Conservation (phyloP, 345 rosid genomes). For the thale cress (Arabidopsis thaliana) region DNA sequence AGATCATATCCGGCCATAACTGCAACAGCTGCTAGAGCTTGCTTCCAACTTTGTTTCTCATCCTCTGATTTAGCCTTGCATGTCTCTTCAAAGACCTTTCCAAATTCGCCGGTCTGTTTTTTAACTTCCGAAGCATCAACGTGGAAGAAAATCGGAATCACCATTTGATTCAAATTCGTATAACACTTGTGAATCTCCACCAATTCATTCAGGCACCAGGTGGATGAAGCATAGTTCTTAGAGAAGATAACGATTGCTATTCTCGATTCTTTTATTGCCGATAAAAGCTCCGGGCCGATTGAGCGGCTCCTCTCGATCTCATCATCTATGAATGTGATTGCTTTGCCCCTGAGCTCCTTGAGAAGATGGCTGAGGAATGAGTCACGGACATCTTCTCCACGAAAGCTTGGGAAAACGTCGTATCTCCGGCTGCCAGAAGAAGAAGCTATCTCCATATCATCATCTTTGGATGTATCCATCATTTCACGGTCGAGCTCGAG, state of each 20-base stretch:
- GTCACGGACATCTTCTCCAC: slow-evolving; percentile 27
- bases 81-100: not conserved
- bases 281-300: not conserved
- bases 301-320: slow-evolving; percentile 15
- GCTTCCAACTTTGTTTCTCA: not conserved
- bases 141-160: slow-evolving; percentile 24
- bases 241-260: slow-evolving; percentile 30
- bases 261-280: slow-evolving; percentile 20
- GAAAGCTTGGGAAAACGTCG: slow-evolving; percentile 25
- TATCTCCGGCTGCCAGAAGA: not conserved
- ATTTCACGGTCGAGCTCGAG: not conserved
- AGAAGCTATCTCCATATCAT: not conserved
- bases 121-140: slow-evolving; percentile 30
- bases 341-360: not conserved
- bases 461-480: no score
- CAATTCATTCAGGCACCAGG: slow-evolving; percentile 13
- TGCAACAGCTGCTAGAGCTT: slow-evolving; percentile 9
- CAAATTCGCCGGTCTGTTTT: slow-evolving; percentile 11
- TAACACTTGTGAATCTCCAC: slow-evolving; percentile 13
- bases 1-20: slow-evolving; percentile 29
- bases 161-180: not conserved
- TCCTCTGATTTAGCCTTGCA: slow-evolving; percentile 5
- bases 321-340: slow-evolving; percentile 13
- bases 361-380: slow-evolving; percentile 28
- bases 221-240: slow-evolving; percentile 28